Conservation (phyloP, 352 stramenopile genomes). For the Chrysophaeum taylorii region DNA sequence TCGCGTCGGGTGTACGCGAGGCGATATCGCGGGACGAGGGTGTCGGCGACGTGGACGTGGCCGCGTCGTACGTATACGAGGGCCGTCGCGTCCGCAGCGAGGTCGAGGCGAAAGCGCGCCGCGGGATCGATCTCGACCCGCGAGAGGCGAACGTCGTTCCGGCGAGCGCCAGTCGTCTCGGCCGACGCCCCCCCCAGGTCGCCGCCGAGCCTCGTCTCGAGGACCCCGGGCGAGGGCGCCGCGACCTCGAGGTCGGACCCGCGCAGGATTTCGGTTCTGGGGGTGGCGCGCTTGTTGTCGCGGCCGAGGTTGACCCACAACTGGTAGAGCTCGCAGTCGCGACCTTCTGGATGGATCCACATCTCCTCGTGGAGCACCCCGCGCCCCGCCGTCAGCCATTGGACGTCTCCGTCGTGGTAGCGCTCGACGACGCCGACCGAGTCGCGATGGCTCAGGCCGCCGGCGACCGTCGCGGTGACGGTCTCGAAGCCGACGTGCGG, state of each 20-base stretch:
- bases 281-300: conserved; percentile 36
- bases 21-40: conserved; percentile 35
- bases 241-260: conserved; percentile 15
- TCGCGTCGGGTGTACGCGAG: conserved; percentile 30
- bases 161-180: conserved; percentile 13
- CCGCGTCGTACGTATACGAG: conserved; percentile 47
- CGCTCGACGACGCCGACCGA: conserved; percentile 51
- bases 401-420: conserved; percentile 47
- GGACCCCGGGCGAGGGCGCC: neutral
- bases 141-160: conserved; percentile 8
- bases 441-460: conserved; percentile 70
- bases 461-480: conserved; percentile 73
- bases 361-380: conserved; percentile 72
- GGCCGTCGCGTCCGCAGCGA: conserved; percentile 33
- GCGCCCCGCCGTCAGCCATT: conserved; percentile 63
- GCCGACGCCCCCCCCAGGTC: too few species aligned
- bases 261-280: conserved; percentile 23
- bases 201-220: conserved; percentile 22
- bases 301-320: conserved; percentile 55
- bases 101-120: conserved; percentile 26
- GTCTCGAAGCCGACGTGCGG: conserved; percentile 79
- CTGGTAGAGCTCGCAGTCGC: conserved; percentile 55
- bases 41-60: conserved; percentile 26
- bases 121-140: conserved; percentile 20
- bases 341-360: conserved; percentile 44